Evolutionary conservation across 768 basidiomycete genomes (phyloP).

Genomic region (Pluteus cervinus): DNA sequence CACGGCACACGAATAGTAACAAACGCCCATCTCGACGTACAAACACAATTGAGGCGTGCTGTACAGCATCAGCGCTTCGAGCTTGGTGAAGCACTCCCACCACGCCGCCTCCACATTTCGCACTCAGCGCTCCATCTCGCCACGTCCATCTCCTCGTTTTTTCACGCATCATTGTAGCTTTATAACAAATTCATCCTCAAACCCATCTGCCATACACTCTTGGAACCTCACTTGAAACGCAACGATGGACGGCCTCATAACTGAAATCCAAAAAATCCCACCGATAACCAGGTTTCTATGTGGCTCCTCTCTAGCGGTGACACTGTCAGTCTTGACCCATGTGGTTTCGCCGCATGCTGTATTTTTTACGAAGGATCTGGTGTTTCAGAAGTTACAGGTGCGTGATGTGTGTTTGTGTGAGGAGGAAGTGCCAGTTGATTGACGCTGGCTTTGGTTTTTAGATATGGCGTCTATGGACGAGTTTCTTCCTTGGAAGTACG

Average conservation of each 20-base stretch:
- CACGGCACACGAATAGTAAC: too few species aligned
- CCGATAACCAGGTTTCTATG: constrained; percentile 73
- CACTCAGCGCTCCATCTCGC: too few species aligned
- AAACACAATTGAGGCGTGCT: too few species aligned
- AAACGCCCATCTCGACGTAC: too few species aligned
- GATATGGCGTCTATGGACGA: constrained; percentile 71
- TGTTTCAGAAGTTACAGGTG: constrained; percentile 51
- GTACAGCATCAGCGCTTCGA: too few species aligned
- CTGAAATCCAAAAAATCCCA: constrained; percentile 76
- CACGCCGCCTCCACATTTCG: too few species aligned
- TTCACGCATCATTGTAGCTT: too few species aligned
- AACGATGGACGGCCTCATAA: constrained; percentile 40
- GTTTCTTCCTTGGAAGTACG: constrained; percentile 69
- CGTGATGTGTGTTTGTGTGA: constrained; percentile 3
- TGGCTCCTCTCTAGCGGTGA: constrained; percentile 53
- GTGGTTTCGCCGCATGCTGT: constrained; percentile 48
- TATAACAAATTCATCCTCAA: too few species aligned
- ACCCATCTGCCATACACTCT: too few species aligned
- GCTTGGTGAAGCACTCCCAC: too few species aligned
- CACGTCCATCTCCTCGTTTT: too few species aligned
- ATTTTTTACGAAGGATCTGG: constrained; percentile 42
- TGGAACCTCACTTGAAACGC: too few species aligned
- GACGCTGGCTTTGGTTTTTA: constrained; percentile 18
- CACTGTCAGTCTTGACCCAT: constrained; percentile 49
- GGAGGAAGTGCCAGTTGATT: constrained; percentile 1